Base-by-base conservation (phyloP, 1,139 yeast species). In the Kurtzmaniella quercitrusa region DNA sequence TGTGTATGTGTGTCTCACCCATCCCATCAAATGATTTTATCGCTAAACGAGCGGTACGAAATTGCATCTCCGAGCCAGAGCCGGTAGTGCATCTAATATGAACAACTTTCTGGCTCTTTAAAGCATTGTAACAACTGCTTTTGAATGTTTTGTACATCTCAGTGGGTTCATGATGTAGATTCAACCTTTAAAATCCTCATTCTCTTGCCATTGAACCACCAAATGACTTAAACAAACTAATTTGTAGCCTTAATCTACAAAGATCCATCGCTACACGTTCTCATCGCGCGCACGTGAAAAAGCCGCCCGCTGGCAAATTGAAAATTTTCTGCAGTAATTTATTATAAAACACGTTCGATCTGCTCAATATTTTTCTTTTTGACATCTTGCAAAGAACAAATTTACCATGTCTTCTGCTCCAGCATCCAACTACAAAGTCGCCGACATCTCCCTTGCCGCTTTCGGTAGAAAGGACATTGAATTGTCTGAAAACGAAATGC, bases 401-500 rank as follows among this genome's bases (percentile, higher is more conserved):
- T 8, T 21, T 5, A 20, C 20, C 22, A 59, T 63, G 66, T 60
- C 67, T 26, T 40, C 45, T 47, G 56, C 66, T 49, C 67, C 68
- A 52, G 62, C 64, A 42, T 57, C 56, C 38, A 86, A 84, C 75
- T 93, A 84, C 82, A 93, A 94, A 76, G 96, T 93, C 68, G 95
- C 98, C 64, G 99, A 93, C 73, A 86, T 94, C 74, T 88, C 97
- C 60, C 83, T 93, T 59, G 98, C 99, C 65, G 98, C 98, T 65
- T 93, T 93, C 73, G 99, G 99, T 76, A 89, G 98, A 82, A 94
- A 93, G 77, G 99, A 93, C 76, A 93, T 93, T 65, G 98, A 93
- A 76, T 83, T 93, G 69, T 93, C 98, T 55, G 98, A 94, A 80
- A 93, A 93, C 70, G 98, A 93, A 77, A 94, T 94, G 98, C 98